A percentile compares a stretch with the other conserved stretches of the same genome.
Evolutionary conservation across 768 basidiomycete species (phyloP).

Genomic region (Suillus weaverae): DNA sequence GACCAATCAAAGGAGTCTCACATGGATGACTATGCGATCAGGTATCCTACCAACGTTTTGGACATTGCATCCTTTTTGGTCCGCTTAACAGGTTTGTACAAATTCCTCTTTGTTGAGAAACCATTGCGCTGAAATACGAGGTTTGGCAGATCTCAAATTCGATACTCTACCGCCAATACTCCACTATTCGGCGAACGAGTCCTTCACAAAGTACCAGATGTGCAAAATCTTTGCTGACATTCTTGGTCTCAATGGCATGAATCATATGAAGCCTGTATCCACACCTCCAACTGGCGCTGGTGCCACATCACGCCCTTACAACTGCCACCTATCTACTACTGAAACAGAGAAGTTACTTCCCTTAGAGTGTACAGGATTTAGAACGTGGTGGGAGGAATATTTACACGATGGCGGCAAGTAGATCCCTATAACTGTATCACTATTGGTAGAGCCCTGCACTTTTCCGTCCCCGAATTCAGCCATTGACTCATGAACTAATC

Average conservation of each 20-base stretch:
- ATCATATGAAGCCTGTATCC: slow-evolving; percentile 73
- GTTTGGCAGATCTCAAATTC: slow-evolving; percentile 31
- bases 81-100: slow-evolving; percentile 61
- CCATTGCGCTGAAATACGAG: not conserved
- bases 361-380: slow-evolving; percentile 67
- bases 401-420: slow-evolving; percentile 30
- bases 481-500: not conserved
- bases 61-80: slow-evolving; percentile 87
- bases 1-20: slow-evolving; percentile 87
- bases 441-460: not conserved
- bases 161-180: slow-evolving; percentile 64
- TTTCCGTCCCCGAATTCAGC: not conserved
- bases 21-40: slow-evolving; percentile 94
- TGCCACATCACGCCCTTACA: slow-evolving; percentile 73
- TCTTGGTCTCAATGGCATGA: slow-evolving; percentile 60
- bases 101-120: not conserved
- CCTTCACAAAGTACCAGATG: slow-evolving; percentile 93
- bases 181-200: slow-evolving; percentile 82
- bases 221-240: slow-evolving; percentile 75
- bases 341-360: slow-evolving; percentile 70
- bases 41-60: slow-evolving; percentile 88
- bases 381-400: slow-evolving; percentile 78
- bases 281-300: slow-evolving; percentile 62
- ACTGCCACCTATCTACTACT: slow-evolving; percentile 75
- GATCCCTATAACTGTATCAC: not conserved